phyloP scores from a whole-genome alignment of 2,329 filamentous ascomycete genomes.

The Byssoonygena ceratinophila region DNA sequence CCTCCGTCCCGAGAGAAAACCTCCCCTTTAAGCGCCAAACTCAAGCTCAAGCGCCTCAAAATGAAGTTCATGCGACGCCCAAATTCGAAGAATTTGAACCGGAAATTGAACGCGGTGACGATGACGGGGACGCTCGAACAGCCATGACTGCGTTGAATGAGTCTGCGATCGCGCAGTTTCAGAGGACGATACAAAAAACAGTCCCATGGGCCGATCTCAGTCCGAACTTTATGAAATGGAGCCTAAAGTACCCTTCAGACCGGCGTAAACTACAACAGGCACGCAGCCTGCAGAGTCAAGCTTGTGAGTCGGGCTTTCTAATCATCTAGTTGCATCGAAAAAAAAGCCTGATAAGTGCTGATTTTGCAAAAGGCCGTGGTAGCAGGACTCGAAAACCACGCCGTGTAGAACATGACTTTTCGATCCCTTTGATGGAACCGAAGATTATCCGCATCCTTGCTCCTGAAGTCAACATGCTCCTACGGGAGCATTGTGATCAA shows the following conservation, averaged over 20 bases:
- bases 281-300: slow-evolving; percentile 12
- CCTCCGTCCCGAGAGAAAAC: neutral
- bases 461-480: slow-evolving; percentile 13
- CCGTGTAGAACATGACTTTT: neutral
- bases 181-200: slow-evolving; percentile 1
- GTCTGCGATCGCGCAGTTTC: slow-evolving; percentile 7
- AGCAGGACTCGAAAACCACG: too few relatives aligned
- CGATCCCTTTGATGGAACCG: neutral
- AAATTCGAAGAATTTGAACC: neutral
- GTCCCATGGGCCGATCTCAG: slow-evolving; percentile 9
- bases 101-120: neutral
- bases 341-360: too few relatives aligned
- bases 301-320: too few relatives aligned
- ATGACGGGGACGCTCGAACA: slow-evolving; percentile 12
- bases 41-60: neutral
- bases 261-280: slow-evolving; percentile 4
- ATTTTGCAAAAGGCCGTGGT: neutral
- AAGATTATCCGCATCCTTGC: neutral
- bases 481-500: slow-evolving; percentile 7
- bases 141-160: slow-evolving; percentile 10
- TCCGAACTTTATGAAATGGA: slow-evolving; percentile 8
- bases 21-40: too few relatives aligned
- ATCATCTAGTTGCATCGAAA: too few relatives aligned
- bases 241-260: slow-evolving; percentile 1
- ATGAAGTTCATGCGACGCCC: neutral